Base-by-base conservation (phyloP, 306 rosid genomes). In the Lathyrus oleraceus region DNA sequence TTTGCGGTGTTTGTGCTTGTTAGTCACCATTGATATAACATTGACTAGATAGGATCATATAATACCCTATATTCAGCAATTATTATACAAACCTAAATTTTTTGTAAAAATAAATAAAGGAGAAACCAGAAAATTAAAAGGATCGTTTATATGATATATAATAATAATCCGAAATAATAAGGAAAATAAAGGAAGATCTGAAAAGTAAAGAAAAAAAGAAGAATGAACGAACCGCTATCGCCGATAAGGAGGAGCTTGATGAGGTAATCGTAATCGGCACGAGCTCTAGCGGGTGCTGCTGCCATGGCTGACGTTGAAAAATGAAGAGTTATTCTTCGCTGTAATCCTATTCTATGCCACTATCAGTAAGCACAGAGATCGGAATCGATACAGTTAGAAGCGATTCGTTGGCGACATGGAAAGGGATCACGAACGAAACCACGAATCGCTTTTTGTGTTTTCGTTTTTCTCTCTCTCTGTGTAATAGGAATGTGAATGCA, bases 171-270 rank as follows among this genome's bases (percentile, higher is more conserved):
- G 28, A 57, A 35, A 13, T 23, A 19, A 47, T 14, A 36, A 47
- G 42, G 23, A 38, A 1, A 35, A 35, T 35, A 35, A 59, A 38
- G 5, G 11, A 56, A 51, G 56, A 68, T 67, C 72, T 68, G 28
- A 17, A 49, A 40, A 40, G 8, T 27, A 30, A 16, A 30, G 0
- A 40, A 6, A 54, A 12, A n/a, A 3, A 40, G 42, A 42, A 12
- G 12, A 48, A 16, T 7, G 23, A 57, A 81, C 88, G 16, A 27
- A 88, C 96, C 96, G 54, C 96, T 90, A 58, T 90, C 95, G 76
- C 96, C 96, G 16, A 90, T 90, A 58, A 90, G 96, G 73, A 90
- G 93, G 65, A 90, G 95, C 72, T 90, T 90, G 82, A 90, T 88
- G 72, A 90, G 96, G 79, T 86, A 84, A 83, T 90, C 96, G 86